Evolutionary conservation across 306 rosid genomes (phyloP), one percentile per base, ranked within the genome.

Genomic region (Datisca glomerata): DNA sequence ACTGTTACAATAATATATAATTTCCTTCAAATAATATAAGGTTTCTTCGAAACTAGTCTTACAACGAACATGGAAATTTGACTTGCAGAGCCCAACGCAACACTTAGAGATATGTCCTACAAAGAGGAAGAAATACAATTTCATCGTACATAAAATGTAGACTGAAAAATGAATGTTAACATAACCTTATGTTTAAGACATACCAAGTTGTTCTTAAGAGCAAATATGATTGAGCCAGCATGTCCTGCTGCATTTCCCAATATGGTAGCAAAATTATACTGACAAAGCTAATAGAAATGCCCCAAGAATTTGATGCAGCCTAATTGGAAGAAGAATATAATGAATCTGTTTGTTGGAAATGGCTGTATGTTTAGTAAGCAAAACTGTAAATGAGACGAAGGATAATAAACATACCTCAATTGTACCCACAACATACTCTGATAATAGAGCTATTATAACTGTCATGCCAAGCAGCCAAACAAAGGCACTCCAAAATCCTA

Each of bases 211-310:
- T 89, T 75, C 81, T 80, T 89, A 65, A 80, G 73, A 66, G 98
- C 98, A 64, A 80, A 89, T 12, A 80, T 89, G 63, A 84, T 47
- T 21, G 98, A 93, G 49, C 96, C 96, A 0, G 93, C 96, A 53
- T 89, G 96, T 47, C 80, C 96, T 21, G 98, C 93, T 61, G 96
- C 98, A 56, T 89, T 89, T 53, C 95, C 98, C 94, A 23, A 84
- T 84, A n/a, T 24, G 98, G 96, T 8, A 89, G 75, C 74, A 89
- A 62, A 52, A 84, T 89, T 51, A 84, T 80, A 74, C 98, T 75
- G 48, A 84, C 63, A 62, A 89, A 89, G 63, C 94, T 73, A 1
- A 89, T 79, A 0, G 96, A 80, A 38, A 89, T 62, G 23, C 91
- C 86, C 93, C 93, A 89, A 12, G 96, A 57, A 17, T 71, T 76